Percentiles rank a stretch among this genome's conserved stretches.
phyloP scores from a whole-genome alignment of 345 rosid species.

The Barbarea vulgaris region DNA sequence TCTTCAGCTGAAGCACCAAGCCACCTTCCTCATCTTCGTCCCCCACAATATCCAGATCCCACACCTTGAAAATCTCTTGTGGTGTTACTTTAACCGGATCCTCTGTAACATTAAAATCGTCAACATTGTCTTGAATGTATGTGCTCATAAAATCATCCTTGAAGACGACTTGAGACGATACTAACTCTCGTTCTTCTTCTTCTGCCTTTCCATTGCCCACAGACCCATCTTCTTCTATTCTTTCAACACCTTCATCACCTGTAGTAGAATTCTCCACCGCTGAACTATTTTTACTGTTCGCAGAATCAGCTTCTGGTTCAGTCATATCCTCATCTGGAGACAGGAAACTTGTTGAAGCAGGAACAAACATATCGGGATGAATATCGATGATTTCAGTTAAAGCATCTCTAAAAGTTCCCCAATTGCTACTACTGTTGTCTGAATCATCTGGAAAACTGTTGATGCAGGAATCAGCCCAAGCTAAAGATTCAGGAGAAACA shows the following conservation, averaged over 20 bases:
- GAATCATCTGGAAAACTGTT: conserved; percentile 49
- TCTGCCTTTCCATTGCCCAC: conserved; percentile 7
- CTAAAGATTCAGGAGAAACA: conserved; percentile 56
- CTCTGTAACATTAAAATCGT: conserved; percentile 13
- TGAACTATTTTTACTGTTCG: not conserved
- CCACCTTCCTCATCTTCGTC: conserved; percentile 64
- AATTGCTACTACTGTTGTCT: conserved; percentile 36
- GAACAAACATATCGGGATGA: conserved; percentile 42
- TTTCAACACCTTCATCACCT: conserved; percentile 17
- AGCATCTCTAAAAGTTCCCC: conserved; percentile 59
- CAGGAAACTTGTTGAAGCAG: conserved; percentile 20
- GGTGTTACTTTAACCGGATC: conserved; percentile 7
- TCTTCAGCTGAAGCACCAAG: conserved; percentile 51
- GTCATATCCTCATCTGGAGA: conserved; percentile 33
- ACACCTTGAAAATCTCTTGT: conserved; percentile 60
- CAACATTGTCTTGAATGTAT: conserved; percentile 18
- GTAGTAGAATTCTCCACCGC: conserved; percentile 10
- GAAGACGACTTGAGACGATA: conserved; percentile 18
- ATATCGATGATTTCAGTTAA: conserved; percentile 53
- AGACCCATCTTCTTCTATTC: conserved; percentile 2
- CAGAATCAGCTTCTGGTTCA: conserved; percentile 30
- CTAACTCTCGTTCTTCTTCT: conserved; percentile 13
- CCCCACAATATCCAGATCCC: conserved; percentile 62
- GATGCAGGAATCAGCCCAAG: conserved; percentile 80
- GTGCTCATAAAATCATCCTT: conserved; percentile 42